These are phyloP conservation scores for Flaveria floridana DNA, from an alignment of 140 eudicot species.

Conservation along the genomic window DNA sequence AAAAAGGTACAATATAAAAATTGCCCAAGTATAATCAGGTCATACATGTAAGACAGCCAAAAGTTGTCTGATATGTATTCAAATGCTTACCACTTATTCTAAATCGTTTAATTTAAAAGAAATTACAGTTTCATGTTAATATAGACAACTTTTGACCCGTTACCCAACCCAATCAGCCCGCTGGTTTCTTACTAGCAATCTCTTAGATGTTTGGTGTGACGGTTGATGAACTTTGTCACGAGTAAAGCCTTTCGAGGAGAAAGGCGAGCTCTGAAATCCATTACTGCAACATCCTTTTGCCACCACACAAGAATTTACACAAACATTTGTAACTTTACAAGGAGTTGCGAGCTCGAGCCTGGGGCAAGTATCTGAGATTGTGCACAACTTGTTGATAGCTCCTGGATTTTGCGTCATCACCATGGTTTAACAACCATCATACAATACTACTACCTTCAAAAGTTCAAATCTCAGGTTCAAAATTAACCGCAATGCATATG, in stretches of 20 bases:
- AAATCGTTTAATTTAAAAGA: neutral
- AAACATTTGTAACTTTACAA: constrained; percentile 39
- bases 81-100: neutral
- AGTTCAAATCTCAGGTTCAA: neutral
- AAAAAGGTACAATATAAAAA: neutral
- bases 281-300: constrained; percentile 41
- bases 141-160: neutral
- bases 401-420: constrained; percentile 42
- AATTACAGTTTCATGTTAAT: neutral
- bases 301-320: constrained; percentile 31
- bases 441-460: constrained; percentile 37
- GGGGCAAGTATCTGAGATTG: constrained; percentile 34
- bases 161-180: constrained; percentile 1
- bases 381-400: constrained; percentile 46
- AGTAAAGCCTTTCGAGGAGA: constrained; percentile 36
- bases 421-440: constrained; percentile 77
- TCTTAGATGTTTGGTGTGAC: constrained; percentile 55
- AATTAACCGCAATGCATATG: constrained; percentile 2
- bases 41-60: neutral
- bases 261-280: constrained; percentile 37
- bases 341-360: constrained; percentile 45
- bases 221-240: constrained; percentile 43
- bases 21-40: neutral
- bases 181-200: constrained; percentile 63
- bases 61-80: neutral